Base-by-base conservation (phyloP, 73 alveolate genomes). In the Paramecium octaurelia region DNA sequence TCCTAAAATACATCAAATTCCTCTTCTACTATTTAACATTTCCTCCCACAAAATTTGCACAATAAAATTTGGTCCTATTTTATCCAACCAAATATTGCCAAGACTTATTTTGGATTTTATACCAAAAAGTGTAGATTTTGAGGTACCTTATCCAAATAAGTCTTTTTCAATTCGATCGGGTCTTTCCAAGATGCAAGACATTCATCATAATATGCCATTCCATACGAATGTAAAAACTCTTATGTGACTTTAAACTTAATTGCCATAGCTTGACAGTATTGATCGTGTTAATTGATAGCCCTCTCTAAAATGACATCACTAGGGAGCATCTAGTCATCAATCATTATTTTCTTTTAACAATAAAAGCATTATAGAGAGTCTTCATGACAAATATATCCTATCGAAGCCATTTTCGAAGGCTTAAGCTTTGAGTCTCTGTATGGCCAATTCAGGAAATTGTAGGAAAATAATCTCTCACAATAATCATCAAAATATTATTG, bases 11-110 rank as follows among this genome's bases (percentile, higher is more conserved):
- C 75, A 80, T 80, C 91, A 80, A 80, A 80, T n/a, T 80, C 29
- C 10, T 42, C 76, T 11, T 34, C 57, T 64, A 16, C 14, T 4
- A 48, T 16, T 48, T 48, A 3, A 48, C 60, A 48, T 44, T 44
- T 46, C 29, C 91, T 80, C 7, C 91, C 91, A 43, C 91, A 80
- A 80, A 44, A 80, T 80, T 80, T 43, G 75, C 91, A 80, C 24
- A 42, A 40, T 43, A 80, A 80, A 31, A 31, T 6, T 31, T 80
- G 46, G 43, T 46, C 46, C 3, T 24, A 18, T 21, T 24, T 46
- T 20, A 24, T 20, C 91, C 91, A 80, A 23, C 91, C 91, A 80
- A 80, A 80, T 18, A 80, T 40, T 43, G 91, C 91, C 54, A 48
- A 42, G 10, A 48, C 75, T 80, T 46, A 38, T n/a, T 42, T 20